phyloP scores from a whole-genome alignment of 805 yeast species.

The Kuraishia piskuri region DNA sequence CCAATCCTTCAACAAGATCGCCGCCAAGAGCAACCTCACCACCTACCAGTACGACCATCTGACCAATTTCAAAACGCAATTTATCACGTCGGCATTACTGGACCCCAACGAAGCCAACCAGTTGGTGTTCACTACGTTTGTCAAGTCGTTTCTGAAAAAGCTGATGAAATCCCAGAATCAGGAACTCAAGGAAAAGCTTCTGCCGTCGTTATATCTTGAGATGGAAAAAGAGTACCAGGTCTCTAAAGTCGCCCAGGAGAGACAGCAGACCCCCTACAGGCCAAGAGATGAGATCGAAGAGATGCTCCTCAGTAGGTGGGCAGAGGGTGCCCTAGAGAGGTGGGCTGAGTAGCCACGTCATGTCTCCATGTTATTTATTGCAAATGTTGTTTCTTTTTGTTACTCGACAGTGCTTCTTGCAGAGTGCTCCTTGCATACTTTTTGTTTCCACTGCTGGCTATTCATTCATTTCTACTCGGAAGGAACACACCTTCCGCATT shows the following conservation, averaged over 20 bases:
- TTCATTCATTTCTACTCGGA: neutral
- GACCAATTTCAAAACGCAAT: slow-evolving; percentile 27
- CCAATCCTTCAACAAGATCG: slow-evolving; percentile 34
- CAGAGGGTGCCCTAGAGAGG: slow-evolving; percentile 18
- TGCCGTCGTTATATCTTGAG: slow-evolving; percentile 16
- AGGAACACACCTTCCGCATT: neutral
- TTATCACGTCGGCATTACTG: slow-evolving; percentile 19
- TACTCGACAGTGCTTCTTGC: neutral
- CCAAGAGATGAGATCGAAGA: slow-evolving; percentile 30
- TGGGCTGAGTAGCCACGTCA: slow-evolving; percentile 1
- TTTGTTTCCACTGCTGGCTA: neutral
- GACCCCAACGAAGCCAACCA: slow-evolving; percentile 18
- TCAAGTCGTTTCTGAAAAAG: slow-evolving; percentile 20
- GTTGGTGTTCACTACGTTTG: slow-evolving; percentile 20
- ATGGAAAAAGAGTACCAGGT: slow-evolving; percentile 13
- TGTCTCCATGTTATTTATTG: neutral
- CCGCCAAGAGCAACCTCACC: slow-evolving; percentile 40
- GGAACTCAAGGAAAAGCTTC: slow-evolving; percentile 15
- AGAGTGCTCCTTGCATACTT: neutral
- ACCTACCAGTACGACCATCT: slow-evolving; percentile 42
- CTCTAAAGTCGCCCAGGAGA: neutral
- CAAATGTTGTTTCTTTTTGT: neutral
- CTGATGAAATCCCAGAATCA: slow-evolving; percentile 21
- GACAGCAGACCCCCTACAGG: neutral
- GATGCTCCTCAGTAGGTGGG: slow-evolving; percentile 39